phyloP scores from a whole-genome alignment of 164 flowering plant genomes.

The Tinospora cordifolia region DNA sequence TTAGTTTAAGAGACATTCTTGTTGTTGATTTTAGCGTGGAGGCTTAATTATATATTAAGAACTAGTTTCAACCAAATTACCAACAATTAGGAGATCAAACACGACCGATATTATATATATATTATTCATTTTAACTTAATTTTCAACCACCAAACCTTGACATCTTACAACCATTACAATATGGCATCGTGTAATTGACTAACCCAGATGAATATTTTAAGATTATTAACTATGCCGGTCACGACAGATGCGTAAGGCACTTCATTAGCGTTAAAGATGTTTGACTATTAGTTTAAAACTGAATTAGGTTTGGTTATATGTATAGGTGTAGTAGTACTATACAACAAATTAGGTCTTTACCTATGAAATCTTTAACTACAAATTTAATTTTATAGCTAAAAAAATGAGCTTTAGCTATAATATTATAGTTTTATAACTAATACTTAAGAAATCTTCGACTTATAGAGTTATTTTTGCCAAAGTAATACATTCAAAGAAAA shows the following conservation, averaged over 20 bases:
- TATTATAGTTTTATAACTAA: too few species aligned
- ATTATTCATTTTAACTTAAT: not conserved
- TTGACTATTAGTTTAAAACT: not conserved
- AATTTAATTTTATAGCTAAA: too few species aligned
- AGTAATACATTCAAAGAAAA: too few species aligned
- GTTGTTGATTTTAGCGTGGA: not conserved
- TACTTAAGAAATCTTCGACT: too few species aligned
- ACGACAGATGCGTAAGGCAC: not conserved
- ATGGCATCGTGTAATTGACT: not conserved
- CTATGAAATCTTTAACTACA: too few species aligned
- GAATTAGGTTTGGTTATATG: not conserved
- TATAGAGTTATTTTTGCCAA: too few species aligned
- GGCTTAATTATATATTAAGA: not conserved
- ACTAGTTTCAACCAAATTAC: not conserved
- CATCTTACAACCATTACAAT: not conserved
- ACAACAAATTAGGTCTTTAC: too few species aligned
- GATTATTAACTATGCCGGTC: not conserved
- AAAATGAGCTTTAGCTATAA: too few species aligned
- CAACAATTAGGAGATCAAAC: slow-evolving; percentile 2
- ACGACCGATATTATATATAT: not conserved
- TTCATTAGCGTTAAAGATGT: not conserved
- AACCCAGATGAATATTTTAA: not conserved
- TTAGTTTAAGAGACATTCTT: slow-evolving; percentile 1
- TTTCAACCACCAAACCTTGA: not conserved
- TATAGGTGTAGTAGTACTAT: too few species aligned